Conservation (phyloP, 768 basidiomycete species). For the Tricholoma bakamatsutake region DNA sequence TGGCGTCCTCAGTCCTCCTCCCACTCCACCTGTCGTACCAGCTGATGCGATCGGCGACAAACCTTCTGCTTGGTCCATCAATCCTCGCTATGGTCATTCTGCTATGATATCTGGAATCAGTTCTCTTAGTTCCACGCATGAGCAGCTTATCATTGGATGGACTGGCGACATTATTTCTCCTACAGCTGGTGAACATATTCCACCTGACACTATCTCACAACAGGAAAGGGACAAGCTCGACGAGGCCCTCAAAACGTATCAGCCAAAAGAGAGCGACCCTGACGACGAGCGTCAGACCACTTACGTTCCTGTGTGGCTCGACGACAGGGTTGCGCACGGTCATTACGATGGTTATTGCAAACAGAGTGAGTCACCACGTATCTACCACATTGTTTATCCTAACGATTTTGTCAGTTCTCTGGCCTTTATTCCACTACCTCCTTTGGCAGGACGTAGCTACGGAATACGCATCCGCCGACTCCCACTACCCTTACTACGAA, state of each 20-base stretch:
- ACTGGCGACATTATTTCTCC: conserved; percentile 77
- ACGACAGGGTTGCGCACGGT: conserved; percentile 83
- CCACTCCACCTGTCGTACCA: conserved; percentile 62
- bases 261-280: conserved; percentile 50
- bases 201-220: conserved; percentile 44
- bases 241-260: conserved; percentile 55
- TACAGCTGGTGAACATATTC: conserved; percentile 36
- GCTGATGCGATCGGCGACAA: conserved; percentile 24
- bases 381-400: conserved; percentile 3
- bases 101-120: conserved; percentile 95
- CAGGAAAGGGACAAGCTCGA: conserved; percentile 66
- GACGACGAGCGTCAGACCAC: conserved; percentile 55
- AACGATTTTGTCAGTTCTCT: conserved; percentile 57
- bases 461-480: conserved; percentile 81
- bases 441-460: conserved; percentile 96
- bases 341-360: conserved; percentile 99
- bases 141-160: conserved; percentile 92
- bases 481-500: conserved; percentile 75
- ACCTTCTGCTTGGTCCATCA: conserved; percentile 60
- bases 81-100: conserved; percentile 81
- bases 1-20: conserved; percentile 66
- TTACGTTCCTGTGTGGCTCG: conserved; percentile 89
- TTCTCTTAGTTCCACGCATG: conserved; percentile 75
- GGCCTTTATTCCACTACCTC: conserved; percentile 98
- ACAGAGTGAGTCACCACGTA: conserved; percentile 57